phyloP scores from a whole-genome alignment of 371 early-diverging fungal species.

The Mortierella polycephala region DNA sequence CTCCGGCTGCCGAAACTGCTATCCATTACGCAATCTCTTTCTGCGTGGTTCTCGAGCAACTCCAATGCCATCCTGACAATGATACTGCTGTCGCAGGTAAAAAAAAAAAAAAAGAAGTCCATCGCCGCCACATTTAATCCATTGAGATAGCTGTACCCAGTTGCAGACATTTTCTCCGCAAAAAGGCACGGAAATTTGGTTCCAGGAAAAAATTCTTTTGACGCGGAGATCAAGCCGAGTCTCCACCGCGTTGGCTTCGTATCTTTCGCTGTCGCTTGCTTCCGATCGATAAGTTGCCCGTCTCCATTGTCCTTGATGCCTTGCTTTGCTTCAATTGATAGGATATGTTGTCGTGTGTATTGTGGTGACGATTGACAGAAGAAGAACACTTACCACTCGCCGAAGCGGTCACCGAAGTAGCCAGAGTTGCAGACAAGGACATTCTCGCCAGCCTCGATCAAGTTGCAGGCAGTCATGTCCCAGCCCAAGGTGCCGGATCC shows the following conservation, averaged over 20 bases:
- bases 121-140: background rate
- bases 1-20: no score
- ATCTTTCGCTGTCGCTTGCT: no score
- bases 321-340: no score
- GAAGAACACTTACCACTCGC: constrained; percentile 77
- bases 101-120: no score
- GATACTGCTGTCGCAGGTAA: no score
- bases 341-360: no score
- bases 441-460: constrained; percentile 88
- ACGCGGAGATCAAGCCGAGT: background rate
- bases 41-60: no score
- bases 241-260: background rate
- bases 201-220: constrained; percentile 8
- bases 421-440: constrained; percentile 94
- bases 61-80: no score
- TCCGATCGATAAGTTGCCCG: no score
- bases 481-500: constrained; percentile 96
- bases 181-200: constrained; percentile 1
- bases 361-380: background rate
- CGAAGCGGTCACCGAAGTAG: constrained; percentile 96
- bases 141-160: background rate
- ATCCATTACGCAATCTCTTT: no score
- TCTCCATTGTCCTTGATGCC: no score
- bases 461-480: constrained; percentile 94
- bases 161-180: constrained; percentile 6